Percentiles rank a stretch among this genome's conserved stretches.
Conservation (phyloP, 1,139 yeast species). For the Lodderomyces metapsilosis region DNA sequence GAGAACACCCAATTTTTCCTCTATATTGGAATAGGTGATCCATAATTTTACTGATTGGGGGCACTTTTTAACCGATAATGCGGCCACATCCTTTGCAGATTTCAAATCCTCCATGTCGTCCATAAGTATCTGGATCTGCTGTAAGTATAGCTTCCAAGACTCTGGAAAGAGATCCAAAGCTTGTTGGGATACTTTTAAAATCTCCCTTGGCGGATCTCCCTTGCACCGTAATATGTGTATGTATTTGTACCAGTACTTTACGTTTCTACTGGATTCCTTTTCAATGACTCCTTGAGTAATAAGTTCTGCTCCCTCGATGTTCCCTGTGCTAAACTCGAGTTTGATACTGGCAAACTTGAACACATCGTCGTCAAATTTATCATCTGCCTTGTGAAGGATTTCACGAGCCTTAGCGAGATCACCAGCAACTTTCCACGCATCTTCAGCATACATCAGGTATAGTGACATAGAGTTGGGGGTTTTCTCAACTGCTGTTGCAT, state of each 20-base stretch:
- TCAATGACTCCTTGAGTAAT: slow-evolving; percentile 24
- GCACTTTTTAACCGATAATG: slow-evolving; percentile 49
- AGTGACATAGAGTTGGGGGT: slow-evolving; percentile 53
- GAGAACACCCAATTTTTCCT: slow-evolving; percentile 39
- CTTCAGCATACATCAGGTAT: slow-evolving; percentile 72
- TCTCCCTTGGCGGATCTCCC: slow-evolving; percentile 15
- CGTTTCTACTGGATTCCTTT: slow-evolving; percentile 32
- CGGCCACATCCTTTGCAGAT: slow-evolving; percentile 49
- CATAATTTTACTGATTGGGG: slow-evolving; percentile 51
- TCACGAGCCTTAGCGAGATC: slow-evolving; percentile 53
- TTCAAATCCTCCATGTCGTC: slow-evolving; percentile 24
- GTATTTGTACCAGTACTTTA: slow-evolving; percentile 62
- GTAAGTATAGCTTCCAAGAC: slow-evolving; percentile 53
- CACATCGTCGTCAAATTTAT: slow-evolving; percentile 37
- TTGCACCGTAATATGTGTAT: slow-evolving; percentile 52
- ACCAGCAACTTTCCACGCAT: slow-evolving; percentile 50
- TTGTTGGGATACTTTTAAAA: slow-evolving; percentile 39
- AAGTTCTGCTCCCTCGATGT: slow-evolving; percentile 41
- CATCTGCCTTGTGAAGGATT: slow-evolving; percentile 29
- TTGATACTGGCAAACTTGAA: slow-evolving; percentile 74
- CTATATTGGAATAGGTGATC: slow-evolving; percentile 52
- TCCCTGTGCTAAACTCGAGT: slow-evolving; percentile 47
- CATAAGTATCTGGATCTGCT: slow-evolving; percentile 54
- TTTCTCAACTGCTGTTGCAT: slow-evolving; percentile 48
- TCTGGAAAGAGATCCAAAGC: slow-evolving; percentile 49